Base-by-base conservation (phyloP, 192 early-diverging fungal genomes). In the Podila epicladia region DNA sequence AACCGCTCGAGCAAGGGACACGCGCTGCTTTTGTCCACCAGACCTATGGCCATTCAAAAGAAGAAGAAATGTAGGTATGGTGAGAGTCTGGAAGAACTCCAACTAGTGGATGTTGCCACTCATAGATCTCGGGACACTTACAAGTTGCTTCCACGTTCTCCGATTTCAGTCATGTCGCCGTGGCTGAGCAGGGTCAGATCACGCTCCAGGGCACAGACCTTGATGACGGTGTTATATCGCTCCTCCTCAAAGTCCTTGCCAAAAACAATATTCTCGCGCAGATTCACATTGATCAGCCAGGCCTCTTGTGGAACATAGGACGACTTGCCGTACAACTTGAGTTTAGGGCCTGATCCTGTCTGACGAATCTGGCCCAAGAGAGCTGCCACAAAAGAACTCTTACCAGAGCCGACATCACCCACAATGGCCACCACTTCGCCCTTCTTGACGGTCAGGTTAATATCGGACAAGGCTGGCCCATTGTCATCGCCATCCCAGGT, bases 91-190 rank as follows among this genome's bases (percentile, higher is more conserved):
- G 15, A 15, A 17, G 3, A 15, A 17, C 13, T 17, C 15, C 1
- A 17, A 15, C 1, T 45, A 6, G 41, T 17, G 3, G 13, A 17
- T 15, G 41, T 45, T 17, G 41, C 1, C 24, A 11, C 9, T 29
- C 6, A 9, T n/a, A 31, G 31, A 45, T 7, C 19, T 9, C 20
- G 19, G 35, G 7, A 37, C 15, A 69, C 69, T 62, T 62, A 71
- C 51, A 97, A 82, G 38, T 93, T 96, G 74, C 94, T 89, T 58
- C 96, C 96, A 65, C 89, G 88, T 73, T 95, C 93, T 50, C 94
- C 94, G 74, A 95, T 93, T 85, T 80, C 38, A 9, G 92, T 31
- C 11, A 74, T 73, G 31, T 82, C 79, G 24, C 58, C 29, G 85
- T 91, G 92, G 7, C 90, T 79, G 28, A 97, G 76, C 11, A 95